These are phyloP conservation scores for Monascus purpureus DNA, from an alignment of 495 filamentous ascomycete species.

Conservation along the genomic window DNA sequence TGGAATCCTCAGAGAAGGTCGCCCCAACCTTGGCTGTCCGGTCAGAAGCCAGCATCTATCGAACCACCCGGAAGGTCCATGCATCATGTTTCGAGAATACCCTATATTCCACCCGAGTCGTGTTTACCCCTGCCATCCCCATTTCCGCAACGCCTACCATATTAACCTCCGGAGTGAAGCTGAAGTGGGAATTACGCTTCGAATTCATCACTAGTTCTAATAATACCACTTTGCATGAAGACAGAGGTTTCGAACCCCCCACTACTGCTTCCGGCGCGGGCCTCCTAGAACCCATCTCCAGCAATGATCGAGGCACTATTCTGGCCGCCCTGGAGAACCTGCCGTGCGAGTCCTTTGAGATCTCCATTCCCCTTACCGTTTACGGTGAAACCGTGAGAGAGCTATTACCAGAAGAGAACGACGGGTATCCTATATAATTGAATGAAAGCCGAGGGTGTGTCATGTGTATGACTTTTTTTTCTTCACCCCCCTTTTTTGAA, in stretches of 20 bases:
- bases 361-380: constrained; percentile 67
- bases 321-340: constrained; percentile 62
- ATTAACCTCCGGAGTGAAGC: constrained; percentile 68
- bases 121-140: constrained; percentile 73
- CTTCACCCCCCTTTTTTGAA: no score
- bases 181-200: constrained; percentile 75
- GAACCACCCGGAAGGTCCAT: constrained; percentile 71
- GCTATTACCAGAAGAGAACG: constrained; percentile 27
- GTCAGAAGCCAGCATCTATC: constrained; percentile 64
- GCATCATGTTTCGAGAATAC: constrained; percentile 65
- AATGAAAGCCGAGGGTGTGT: no score
- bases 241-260: constrained; percentile 4
- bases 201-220: constrained; percentile 66
- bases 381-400: constrained; percentile 55
- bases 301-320: constrained; percentile 62
- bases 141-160: constrained; percentile 72
- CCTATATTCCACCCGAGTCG: constrained; percentile 60
- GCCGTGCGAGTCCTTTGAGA: constrained; percentile 78
- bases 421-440: constrained; percentile 30
- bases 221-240: constrained; percentile 7
- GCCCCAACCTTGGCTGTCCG: constrained; percentile 68
- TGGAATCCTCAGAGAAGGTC: constrained; percentile 71
- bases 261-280: constrained; percentile 21
- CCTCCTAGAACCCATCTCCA: constrained; percentile 38
- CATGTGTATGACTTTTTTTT: no score